phyloP scores from a whole-genome alignment of 495 filamentous ascomycete genomes.

The Hyaloscypha finlandica region DNA sequence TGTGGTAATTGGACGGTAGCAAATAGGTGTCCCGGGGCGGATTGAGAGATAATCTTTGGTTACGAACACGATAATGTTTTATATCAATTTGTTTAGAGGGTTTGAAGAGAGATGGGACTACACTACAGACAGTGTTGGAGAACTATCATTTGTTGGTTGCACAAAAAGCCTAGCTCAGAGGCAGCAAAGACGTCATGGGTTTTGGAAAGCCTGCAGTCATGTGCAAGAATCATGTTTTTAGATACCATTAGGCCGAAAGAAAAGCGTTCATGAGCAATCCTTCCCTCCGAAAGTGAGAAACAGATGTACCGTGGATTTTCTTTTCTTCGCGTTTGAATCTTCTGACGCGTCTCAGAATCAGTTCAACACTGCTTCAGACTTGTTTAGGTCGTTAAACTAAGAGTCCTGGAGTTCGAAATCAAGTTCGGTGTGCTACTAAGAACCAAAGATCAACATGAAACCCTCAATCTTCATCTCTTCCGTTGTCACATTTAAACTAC shows the following conservation, averaged over 20 bases:
- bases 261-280: not conserved
- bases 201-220: not conserved
- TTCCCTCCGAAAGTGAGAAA: not conserved
- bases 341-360: not conserved
- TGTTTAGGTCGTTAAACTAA: not conserved
- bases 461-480: not conserved
- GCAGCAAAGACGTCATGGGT: not conserved
- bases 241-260: slow-evolving; percentile 6
- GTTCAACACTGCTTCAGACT: not conserved
- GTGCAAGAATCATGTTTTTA: not conserved
- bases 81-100: not conserved
- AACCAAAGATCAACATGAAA: not conserved
- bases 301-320: not conserved
- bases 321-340: not conserved
- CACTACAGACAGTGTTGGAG: not conserved
- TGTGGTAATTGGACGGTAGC: slow-evolving; percentile 22
- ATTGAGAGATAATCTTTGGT: slow-evolving; percentile 4
- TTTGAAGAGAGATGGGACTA: not conserved
- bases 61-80: slow-evolving; percentile 25
- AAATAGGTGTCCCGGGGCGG: not conserved
- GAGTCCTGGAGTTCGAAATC: not conserved
- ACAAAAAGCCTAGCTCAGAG: not conserved
- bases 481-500: not conserved
- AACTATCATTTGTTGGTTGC: not conserved
- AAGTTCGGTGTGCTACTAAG: not conserved